Evolutionary conservation across 2,329 filamentous ascomycete genomes (phyloP).

Genomic region (Verticillium klebahnii): DNA sequence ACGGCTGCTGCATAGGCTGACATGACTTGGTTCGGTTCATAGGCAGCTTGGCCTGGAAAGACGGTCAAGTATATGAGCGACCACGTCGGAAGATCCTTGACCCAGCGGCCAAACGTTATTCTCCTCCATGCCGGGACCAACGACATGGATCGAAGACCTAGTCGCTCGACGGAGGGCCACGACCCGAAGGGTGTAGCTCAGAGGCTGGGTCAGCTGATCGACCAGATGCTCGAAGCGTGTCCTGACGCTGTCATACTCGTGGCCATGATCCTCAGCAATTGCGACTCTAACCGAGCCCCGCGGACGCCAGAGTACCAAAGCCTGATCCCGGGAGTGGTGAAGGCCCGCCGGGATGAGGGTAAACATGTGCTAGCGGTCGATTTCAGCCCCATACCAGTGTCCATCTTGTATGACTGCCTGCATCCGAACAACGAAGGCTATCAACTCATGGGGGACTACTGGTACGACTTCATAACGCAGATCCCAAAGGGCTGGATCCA

Average conservation of each 20-base stretch:
- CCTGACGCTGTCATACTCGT: constrained; percentile 27
- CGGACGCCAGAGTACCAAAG: constrained; percentile 18
- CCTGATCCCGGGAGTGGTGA: constrained; percentile 21
- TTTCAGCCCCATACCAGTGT: constrained; percentile 19
- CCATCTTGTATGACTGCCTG: constrained; percentile 17
- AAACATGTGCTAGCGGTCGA: constrained; percentile 24
- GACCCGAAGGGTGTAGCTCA: constrained; percentile 19
- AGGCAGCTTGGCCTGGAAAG: constrained; percentile 30
- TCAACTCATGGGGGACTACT: constrained; percentile 13
- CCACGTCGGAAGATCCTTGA: constrained; percentile 22
- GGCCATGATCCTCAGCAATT: constrained; percentile 26
- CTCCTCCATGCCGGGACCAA: constrained; percentile 24
- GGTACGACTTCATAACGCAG: constrained; percentile 19
- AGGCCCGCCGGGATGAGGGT: constrained; percentile 15
- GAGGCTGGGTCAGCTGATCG: constrained; percentile 24
- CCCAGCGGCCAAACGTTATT: constrained; percentile 26
- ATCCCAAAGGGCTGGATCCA: constrained; percentile 16
- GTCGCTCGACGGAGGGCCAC: constrained; percentile 23
- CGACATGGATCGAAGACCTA: constrained; percentile 6
- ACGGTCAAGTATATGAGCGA: constrained; percentile 28
- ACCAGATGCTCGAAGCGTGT: constrained; percentile 20
- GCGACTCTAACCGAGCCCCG: constrained; percentile 16
- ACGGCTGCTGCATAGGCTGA: too few relatives aligned
- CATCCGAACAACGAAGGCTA: constrained; percentile 17
- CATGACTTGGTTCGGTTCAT: background rate